phyloP scores from a whole-genome alignment of 192 early-diverging fungal species.

The Coemansia sp. region DNA sequence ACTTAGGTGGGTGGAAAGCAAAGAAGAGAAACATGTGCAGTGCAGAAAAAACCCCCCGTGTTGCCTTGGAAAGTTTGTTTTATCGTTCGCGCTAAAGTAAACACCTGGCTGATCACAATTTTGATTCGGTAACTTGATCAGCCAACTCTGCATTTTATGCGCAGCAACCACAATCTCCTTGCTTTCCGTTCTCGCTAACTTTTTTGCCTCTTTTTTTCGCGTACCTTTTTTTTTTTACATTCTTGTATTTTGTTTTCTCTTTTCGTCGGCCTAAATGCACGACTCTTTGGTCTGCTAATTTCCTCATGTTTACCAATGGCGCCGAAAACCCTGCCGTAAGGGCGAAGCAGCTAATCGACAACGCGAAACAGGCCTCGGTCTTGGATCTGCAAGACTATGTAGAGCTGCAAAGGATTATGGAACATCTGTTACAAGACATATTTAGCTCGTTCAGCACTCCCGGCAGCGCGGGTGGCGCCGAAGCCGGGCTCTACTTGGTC shows the following conservation, averaged over 20 bases:
- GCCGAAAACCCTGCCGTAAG: neutral
- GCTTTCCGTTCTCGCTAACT: neutral
- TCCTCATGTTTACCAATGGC: conserved; percentile 3
- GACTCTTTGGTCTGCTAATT: conserved; percentile 1
- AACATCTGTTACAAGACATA: conserved; percentile 7
- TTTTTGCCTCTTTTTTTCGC: neutral
- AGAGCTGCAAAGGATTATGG: conserved; percentile 14
- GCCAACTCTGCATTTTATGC: neutral
- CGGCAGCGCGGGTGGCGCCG: neutral
- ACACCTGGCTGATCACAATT: neutral
- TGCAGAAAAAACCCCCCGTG: neutral
- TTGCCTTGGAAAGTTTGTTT: conserved; percentile 6
- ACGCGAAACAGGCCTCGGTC: neutral
- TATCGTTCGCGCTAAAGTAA: conserved; percentile 1
- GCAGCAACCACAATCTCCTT: neutral
- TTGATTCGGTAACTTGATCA: neutral
- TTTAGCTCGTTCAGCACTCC: neutral
- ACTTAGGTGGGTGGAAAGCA: conserved; percentile 1
- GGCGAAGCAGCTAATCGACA: conserved; percentile 10
- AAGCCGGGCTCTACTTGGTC: conserved; percentile 13
- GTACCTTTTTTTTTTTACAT: neutral
- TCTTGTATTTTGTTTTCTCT: neutral
- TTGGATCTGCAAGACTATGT: neutral
- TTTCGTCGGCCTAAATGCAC: conserved; percentile 9
- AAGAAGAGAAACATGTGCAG: neutral